Percentiles rank a stretch among this genome's conserved stretches.
phyloP scores from a whole-genome alignment of 345 rosid genomes.

The Excoecaria cochinchinensis region DNA sequence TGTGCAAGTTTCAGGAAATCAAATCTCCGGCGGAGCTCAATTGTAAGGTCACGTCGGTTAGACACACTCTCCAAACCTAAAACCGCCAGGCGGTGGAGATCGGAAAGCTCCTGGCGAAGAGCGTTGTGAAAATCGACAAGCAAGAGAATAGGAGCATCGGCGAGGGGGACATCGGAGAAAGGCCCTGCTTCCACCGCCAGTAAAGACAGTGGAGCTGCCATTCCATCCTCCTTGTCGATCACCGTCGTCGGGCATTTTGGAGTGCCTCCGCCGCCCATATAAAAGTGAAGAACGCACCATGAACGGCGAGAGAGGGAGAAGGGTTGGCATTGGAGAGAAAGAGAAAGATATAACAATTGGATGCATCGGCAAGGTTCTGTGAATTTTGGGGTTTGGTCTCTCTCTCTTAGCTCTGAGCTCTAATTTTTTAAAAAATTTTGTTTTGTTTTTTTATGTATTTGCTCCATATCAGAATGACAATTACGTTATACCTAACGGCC shows the following conservation, averaged over 20 bases:
- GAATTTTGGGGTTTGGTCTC: not conserved
- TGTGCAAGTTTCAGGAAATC: slow-evolving; percentile 64
- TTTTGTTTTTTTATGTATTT: not conserved
- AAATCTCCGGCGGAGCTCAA: slow-evolving; percentile 48
- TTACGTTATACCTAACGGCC: slow-evolving; percentile 40
- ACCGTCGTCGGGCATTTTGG: slow-evolving; percentile 23
- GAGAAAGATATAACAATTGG: slow-evolving; percentile 24
- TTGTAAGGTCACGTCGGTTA: slow-evolving; percentile 21
- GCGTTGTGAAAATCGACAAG: slow-evolving; percentile 71
- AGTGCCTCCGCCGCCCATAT: slow-evolving; percentile 23
- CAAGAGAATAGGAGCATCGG: slow-evolving; percentile 63
- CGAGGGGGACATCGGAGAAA: slow-evolving; percentile 35
- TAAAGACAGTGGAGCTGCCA: slow-evolving; percentile 10
- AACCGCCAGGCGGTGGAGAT: slow-evolving; percentile 47
- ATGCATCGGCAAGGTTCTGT: not conserved
- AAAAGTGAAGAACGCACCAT: slow-evolving; percentile 18
- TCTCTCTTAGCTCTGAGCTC: not conserved
- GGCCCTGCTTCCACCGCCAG: slow-evolving; percentile 7
- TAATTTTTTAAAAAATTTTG: slow-evolving; percentile 6
- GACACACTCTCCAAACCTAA: slow-evolving; percentile 34
- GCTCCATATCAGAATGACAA: slow-evolving; percentile 33
- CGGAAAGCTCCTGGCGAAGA: slow-evolving; percentile 50
- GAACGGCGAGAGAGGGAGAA: slow-evolving; percentile 33
- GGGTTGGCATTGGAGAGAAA: slow-evolving; percentile 28
- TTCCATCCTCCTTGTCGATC: slow-evolving; percentile 29